A percentile compares a stretch with the other conserved stretches of the same genome.
phyloP scores from a whole-genome alignment of 2,329 filamentous ascomycete species.

The Neopestalotiopsis sp. region DNA sequence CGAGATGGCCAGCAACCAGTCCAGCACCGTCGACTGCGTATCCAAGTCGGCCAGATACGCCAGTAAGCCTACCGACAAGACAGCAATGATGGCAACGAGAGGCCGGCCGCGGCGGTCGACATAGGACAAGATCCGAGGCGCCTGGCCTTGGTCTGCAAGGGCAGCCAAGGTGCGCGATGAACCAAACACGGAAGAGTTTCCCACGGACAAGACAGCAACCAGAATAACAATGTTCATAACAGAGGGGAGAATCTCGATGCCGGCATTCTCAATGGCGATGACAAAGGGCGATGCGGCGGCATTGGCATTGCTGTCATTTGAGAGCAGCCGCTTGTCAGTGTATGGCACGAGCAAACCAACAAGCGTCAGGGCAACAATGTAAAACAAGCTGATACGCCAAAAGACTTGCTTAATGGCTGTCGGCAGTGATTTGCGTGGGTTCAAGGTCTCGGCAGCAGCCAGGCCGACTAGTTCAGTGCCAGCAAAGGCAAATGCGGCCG shows the following conservation, averaged over 20 bases:
- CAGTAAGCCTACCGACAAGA: conserved; percentile 73
- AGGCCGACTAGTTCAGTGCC: conserved; percentile 49
- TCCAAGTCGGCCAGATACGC: conserved; percentile 75
- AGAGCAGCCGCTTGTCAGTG: conserved; percentile 34
- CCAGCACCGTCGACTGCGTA: conserved; percentile 67
- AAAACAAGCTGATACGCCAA: conserved; percentile 70
- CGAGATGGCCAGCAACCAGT: conserved; percentile 80
- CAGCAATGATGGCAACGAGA: conserved; percentile 71
- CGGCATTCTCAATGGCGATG: conserved; percentile 80
- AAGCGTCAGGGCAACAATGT: conserved; percentile 66
- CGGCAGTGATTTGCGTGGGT: conserved; percentile 65
- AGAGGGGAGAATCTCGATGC: conserved; percentile 77
- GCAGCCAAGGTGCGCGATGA: conserved; percentile 89
- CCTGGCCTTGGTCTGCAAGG: conserved; percentile 85
- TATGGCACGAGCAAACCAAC: conserved; percentile 41
- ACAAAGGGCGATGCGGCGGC: conserved; percentile 76
- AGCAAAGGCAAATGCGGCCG: conserved; percentile 53
- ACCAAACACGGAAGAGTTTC: conserved; percentile 90
- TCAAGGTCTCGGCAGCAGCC: conserved; percentile 63
- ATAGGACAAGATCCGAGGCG: conserved; percentile 77
- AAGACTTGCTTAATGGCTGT: conserved; percentile 72
- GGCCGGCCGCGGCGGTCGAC: conserved; percentile 84
- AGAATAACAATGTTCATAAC: conserved; percentile 96
- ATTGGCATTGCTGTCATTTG: conserved; percentile 32
- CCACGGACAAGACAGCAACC: conserved; percentile 86